Conservation (phyloP, 176 grass and related monocot species). For the Metroxylon sagu region DNA sequence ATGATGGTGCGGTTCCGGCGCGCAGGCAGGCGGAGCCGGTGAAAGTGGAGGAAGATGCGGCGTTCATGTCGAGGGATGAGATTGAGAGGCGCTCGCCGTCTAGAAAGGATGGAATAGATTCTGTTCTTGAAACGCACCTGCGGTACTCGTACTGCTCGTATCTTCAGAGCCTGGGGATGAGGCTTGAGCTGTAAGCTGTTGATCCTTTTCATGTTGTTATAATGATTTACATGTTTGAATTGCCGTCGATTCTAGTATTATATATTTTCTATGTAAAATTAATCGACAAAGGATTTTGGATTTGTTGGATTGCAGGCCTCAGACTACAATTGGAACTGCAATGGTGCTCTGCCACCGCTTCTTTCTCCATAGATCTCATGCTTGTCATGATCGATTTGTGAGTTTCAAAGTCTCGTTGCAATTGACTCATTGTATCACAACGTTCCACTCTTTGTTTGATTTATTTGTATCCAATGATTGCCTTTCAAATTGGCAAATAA, state of each 20-base stretch:
- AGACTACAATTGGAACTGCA: conserved; percentile 41
- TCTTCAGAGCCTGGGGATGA: conserved; percentile 37
- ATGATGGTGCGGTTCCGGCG: neutral
- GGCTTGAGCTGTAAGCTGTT: conserved; percentile 38
- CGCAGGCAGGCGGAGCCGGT: neutral
- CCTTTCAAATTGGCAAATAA: too few species aligned
- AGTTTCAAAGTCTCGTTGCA: conserved; percentile 8
- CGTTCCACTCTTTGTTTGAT: too few species aligned
- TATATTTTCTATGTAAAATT: too few species aligned
- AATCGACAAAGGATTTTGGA: neutral
- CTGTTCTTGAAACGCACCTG: conserved; percentile 41
- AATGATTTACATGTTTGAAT: too few species aligned
- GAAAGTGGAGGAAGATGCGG: neutral
- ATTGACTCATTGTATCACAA: too few species aligned
- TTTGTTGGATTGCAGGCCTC: conserved; percentile 36
- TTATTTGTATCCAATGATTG: too few species aligned
- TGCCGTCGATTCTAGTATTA: too few species aligned
- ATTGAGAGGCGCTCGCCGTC: conserved; percentile 53
- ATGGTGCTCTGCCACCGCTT: conserved; percentile 59
- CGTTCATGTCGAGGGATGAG: conserved; percentile 42
- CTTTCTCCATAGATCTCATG: conserved; percentile 57
- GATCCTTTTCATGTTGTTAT: neutral
- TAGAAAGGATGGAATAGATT: conserved; percentile 39
- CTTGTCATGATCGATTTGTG: conserved; percentile 63
- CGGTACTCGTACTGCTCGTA: conserved; percentile 55